Conservation (phyloP, 1,284 basidiomycete species). For the Vanrija pseudolonga region DNA sequence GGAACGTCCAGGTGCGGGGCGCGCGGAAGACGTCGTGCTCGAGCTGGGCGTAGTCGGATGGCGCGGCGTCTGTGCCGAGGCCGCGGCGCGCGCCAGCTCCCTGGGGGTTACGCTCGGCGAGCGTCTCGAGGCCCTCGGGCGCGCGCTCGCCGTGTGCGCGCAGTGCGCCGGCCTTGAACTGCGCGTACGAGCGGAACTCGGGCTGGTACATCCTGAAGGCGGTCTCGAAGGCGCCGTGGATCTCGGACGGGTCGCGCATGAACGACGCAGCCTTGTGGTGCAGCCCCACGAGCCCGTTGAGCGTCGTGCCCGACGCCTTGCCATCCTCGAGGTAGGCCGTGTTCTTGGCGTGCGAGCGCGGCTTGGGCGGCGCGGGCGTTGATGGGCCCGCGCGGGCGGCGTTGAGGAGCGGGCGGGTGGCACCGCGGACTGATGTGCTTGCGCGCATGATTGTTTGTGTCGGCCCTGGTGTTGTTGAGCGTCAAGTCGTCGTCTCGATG, state of each 20-base stretch:
- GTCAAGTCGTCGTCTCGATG: neutral
- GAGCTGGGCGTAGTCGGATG: neutral
- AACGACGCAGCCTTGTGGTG: conserved; percentile 44
- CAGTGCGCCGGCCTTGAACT: conserved; percentile 1
- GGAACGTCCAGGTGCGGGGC: conserved; percentile 2
- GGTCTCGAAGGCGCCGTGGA: conserved; percentile 32
- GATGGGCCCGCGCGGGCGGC: neutral
- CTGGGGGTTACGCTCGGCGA: conserved; percentile 5
- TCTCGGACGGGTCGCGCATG: conserved; percentile 31
- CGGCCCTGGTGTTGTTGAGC: neutral
- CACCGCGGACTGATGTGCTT: conserved; percentile 1
- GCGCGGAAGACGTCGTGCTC: conserved; percentile 7
- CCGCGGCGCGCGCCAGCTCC: conserved; percentile 9
- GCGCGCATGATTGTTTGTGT: conserved; percentile 7
- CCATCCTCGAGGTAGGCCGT: conserved; percentile 11
- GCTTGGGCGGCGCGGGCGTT: neutral
- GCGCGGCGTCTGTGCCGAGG: conserved; percentile 1
- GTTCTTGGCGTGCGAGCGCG: conserved; percentile 8
- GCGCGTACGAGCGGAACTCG: conserved; percentile 17
- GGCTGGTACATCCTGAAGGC: conserved; percentile 25
- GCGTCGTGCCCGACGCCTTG: conserved; percentile 21
- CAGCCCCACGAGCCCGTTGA: conserved; percentile 35
- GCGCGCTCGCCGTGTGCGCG: neutral
- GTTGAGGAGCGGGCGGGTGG: neutral
- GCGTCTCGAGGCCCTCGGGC: neutral